phyloP scores from a whole-genome alignment of 1,139 yeast genomes.

The Nakaseomyces sp. region DNA sequence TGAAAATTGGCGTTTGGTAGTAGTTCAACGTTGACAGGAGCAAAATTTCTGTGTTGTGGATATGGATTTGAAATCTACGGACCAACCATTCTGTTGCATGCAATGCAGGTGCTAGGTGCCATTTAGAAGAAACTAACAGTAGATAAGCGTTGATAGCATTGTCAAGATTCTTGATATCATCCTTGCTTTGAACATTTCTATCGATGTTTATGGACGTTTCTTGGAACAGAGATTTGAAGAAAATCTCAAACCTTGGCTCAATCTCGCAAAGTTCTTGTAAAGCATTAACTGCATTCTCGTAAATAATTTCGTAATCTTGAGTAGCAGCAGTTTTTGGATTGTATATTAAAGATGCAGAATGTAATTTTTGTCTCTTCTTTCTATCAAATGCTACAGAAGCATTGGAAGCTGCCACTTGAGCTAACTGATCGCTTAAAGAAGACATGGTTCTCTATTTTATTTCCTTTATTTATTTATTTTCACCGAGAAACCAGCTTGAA shows the following conservation, averaged over 20 bases:
- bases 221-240: slow-evolving; percentile 65
- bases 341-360: slow-evolving; percentile 78
- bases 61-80: slow-evolving; percentile 81
- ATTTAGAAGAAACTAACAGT: slow-evolving; percentile 53
- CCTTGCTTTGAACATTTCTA: slow-evolving; percentile 69
- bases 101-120: slow-evolving; percentile 65
- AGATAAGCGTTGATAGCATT: slow-evolving; percentile 67
- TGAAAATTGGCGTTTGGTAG: slow-evolving; percentile 62
- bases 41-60: slow-evolving; percentile 66
- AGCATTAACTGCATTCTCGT: slow-evolving; percentile 65
- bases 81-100: slow-evolving; percentile 92
- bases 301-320: slow-evolving; percentile 83
- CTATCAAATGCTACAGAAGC: slow-evolving; percentile 78
- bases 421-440: slow-evolving; percentile 75
- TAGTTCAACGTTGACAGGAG: slow-evolving; percentile 70
- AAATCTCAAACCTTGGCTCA: slow-evolving; percentile 66
- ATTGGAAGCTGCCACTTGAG: slow-evolving; percentile 56
- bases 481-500: too few relatives aligned
- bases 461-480: too few relatives aligned
- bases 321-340: slow-evolving; percentile 83
- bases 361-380: slow-evolving; percentile 76
- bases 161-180: slow-evolving; percentile 65
- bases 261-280: slow-evolving; percentile 60
- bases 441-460: slow-evolving; percentile 21
- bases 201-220: slow-evolving; percentile 73